Base-by-base conservation (phyloP, 176 grass and related monocot genomes). In the Carex kokanica region DNA sequence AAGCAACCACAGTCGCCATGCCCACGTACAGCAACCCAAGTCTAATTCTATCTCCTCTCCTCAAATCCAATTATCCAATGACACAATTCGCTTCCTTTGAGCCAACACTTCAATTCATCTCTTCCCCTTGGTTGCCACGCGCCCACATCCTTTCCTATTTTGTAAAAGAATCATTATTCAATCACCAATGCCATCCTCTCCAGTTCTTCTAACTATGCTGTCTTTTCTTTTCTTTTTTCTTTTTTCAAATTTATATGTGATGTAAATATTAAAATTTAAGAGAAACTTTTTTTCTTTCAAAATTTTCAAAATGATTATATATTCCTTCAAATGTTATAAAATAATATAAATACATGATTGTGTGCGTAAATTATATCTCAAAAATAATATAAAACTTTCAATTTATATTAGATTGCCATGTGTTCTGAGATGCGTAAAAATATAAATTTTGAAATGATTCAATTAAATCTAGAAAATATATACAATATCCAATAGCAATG, bases 41-140 rank as follows among this genome's bases (percentile, higher is more conserved):
- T 77, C 49, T 52, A 25, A 53, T 53, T 24, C 41, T 47, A 1
- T 34, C 25, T 34, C 17, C 4, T 43, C 18, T 31, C 12, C 54
- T 13, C 56, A 23, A 16, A 54, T 29, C 47, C 70, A 74, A 52
- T 74, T 27, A 52, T 51, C 73, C 13, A 16, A 31, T 52, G 43
- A 27, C 49, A 55, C 49, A 15, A 6, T 54, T 77, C 14, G 2
- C 15, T 29, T 77, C 72, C 29, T 53, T 75, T 27, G 43, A 6
- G 47, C 21, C 34, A 51, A 51, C 72, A 29, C 23, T 54, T 54
- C 45, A 7, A 54, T 82, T 82, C 38, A 13, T 58, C 40, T 51
- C 60, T 53, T 82, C 41, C 59, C 59, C 13, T 51, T 65, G 12
- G 0, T 66, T 51, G 80, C 80, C 80, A 82, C 80, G 60, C 38